Evolutionary conservation across 345 rosid species (phyloP).

Genomic region (Populus davidiana): DNA sequence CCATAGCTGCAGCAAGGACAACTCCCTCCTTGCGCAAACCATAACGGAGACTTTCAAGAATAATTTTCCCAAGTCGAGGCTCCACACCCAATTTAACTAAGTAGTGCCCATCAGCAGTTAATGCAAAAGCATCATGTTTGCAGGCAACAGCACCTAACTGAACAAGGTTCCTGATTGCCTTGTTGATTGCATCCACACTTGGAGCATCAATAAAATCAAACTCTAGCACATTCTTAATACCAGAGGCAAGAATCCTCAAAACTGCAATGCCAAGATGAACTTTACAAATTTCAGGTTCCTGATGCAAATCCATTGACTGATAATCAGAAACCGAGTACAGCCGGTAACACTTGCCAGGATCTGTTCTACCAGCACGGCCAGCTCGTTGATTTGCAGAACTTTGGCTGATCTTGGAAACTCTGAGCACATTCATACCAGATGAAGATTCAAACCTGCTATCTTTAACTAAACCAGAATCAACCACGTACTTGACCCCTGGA

Average conservation of each 20-base stretch:
- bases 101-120: constrained; percentile 59
- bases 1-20: constrained; percentile 88
- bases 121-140: constrained; percentile 41
- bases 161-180: constrained; percentile 68
- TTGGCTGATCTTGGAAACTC: constrained; percentile 63
- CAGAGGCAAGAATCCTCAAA: constrained; percentile 76
- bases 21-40: constrained; percentile 75
- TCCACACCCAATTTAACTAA: constrained; percentile 85
- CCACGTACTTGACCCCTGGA: constrained; percentile 85
- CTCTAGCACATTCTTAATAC: constrained; percentile 46
- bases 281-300: constrained; percentile 83
- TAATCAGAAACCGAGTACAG: constrained; percentile 57
- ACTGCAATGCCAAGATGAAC: constrained; percentile 92
- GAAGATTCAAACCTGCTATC: constrained; percentile 71
- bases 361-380: constrained; percentile 98
- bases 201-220: constrained; percentile 95
- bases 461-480: constrained; percentile 85
- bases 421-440: constrained; percentile 82
- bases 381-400: constrained; percentile 90
- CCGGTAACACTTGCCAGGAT: constrained; percentile 81
- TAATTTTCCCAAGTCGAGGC: constrained; percentile 84
- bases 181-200: constrained; percentile 55
- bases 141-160: constrained; percentile 69
- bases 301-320: constrained; percentile 56
- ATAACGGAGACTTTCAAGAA: constrained; percentile 50